These are phyloP conservation scores for Dioscorea cayenensis DNA, from an alignment of 116 monocot genomes.

Conservation along the genomic window DNA sequence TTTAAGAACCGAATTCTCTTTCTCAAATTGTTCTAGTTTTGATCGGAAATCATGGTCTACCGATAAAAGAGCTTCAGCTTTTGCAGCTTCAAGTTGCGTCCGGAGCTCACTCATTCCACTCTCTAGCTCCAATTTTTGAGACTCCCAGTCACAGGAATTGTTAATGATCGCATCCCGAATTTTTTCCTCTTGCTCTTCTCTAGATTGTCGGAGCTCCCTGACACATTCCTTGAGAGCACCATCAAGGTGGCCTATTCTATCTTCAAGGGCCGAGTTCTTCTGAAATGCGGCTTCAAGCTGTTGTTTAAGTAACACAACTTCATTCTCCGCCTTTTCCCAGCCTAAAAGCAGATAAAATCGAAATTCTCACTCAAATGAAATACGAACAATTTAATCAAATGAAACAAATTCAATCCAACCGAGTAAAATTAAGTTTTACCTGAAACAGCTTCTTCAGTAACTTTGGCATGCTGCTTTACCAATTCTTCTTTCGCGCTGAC, in stretches of 20 bases:
- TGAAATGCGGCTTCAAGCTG: constrained; percentile 41
- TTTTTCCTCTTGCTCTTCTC: constrained; percentile 63
- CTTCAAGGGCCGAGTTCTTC: constrained; percentile 55
- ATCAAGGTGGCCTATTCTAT: constrained; percentile 48
- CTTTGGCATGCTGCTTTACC: constrained; percentile 61
- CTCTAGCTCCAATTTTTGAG: constrained; percentile 49
- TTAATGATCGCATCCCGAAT: constrained; percentile 39
- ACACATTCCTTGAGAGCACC: constrained; percentile 75
- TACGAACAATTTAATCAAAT: background rate
- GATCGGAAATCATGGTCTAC: constrained; percentile 9
- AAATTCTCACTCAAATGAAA: background rate
- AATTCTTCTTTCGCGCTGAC: constrained; percentile 67
- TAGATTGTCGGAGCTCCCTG: constrained; percentile 50
- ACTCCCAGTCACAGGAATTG: constrained; percentile 52
- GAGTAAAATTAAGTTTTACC: constrained; percentile 22
- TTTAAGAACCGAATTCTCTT: constrained; percentile 51
- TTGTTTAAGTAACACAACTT: constrained; percentile 47
- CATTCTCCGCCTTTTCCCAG: constrained; percentile 83
- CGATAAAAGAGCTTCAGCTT: constrained; percentile 13
- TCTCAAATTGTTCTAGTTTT: constrained; percentile 33
- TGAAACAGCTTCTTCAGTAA: constrained; percentile 89
- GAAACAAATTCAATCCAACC: too few species aligned
- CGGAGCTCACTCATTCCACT: constrained; percentile 33
- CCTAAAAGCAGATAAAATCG: constrained; percentile 21
- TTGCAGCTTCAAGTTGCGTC: constrained; percentile 32